A percentile compares a stretch with the other conserved stretches of the same genome.
Evolutionary conservation across 1,139 yeast genomes (phyloP).

Genomic region (Taphrina betulina): DNA sequence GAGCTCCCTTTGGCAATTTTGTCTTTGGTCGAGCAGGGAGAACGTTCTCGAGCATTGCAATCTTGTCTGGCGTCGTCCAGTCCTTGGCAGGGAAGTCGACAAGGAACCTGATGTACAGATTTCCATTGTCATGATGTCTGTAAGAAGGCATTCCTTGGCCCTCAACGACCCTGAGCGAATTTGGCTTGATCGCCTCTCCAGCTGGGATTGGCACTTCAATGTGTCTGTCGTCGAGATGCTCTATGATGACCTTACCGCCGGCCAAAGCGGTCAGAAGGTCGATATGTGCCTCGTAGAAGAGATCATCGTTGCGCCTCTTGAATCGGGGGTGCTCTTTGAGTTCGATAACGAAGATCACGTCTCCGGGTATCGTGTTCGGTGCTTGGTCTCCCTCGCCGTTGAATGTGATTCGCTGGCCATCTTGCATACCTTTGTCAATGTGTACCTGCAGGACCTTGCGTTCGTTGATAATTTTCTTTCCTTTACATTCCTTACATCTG

Average conservation of each 20-base stretch:
- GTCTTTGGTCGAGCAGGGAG: slow-evolving; percentile 47
- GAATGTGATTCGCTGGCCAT: slow-evolving; percentile 88
- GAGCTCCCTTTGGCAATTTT: slow-evolving; percentile 44
- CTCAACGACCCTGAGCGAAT: slow-evolving; percentile 73
- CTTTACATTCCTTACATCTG: slow-evolving; percentile 82
- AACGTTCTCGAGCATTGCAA: slow-evolving; percentile 47
- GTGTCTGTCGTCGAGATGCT: slow-evolving; percentile 81
- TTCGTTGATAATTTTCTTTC: slow-evolving; percentile 83
- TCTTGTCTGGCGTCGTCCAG: slow-evolving; percentile 47
- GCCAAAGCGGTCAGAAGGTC: slow-evolving; percentile 93
- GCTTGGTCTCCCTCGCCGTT: slow-evolving; percentile 98
- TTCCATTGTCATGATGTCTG: slow-evolving; percentile 51
- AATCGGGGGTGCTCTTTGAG: slow-evolving; percentile 81
- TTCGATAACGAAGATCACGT: slow-evolving; percentile 85
- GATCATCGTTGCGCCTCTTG: slow-evolving; percentile 87
- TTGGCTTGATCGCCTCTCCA: slow-evolving; percentile 92
- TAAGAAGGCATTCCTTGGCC: slow-evolving; percentile 94
- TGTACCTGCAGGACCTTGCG: slow-evolving; percentile 92
- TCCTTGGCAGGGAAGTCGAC: slow-evolving; percentile 53
- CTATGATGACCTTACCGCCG: slow-evolving; percentile 86
- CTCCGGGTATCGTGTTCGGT: slow-evolving; percentile 94
- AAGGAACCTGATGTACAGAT: slow-evolving; percentile 54
- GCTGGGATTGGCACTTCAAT: slow-evolving; percentile 78
- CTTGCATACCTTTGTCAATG: slow-evolving; percentile 95
- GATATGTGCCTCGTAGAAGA: slow-evolving; percentile 78